Percentiles rank a stretch among this genome's conserved stretches.
phyloP scores from a whole-genome alignment of 345 rosid species.

The Microthlaspi erraticum region DNA sequence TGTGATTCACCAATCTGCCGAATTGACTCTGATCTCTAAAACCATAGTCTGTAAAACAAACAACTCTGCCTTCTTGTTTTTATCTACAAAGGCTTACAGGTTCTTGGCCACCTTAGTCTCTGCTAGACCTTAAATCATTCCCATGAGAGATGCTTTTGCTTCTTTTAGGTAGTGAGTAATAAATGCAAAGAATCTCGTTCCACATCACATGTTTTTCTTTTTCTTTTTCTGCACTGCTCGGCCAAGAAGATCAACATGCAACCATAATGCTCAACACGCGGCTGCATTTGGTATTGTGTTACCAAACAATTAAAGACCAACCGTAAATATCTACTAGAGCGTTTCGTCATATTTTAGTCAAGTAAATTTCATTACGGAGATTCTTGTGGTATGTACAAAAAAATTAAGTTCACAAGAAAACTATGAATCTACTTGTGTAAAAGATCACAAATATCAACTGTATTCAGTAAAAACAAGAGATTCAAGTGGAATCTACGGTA shows the following conservation, averaged over 20 bases:
- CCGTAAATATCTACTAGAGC: neutral
- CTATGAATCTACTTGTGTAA: slow-evolving; percentile 4
- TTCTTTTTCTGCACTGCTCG: slow-evolving; percentile 18
- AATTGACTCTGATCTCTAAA: neutral
- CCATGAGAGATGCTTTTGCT: slow-evolving; percentile 1
- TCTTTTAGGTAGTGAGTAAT: neutral
- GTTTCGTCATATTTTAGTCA: neutral
- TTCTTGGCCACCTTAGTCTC: neutral
- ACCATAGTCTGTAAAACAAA: neutral
- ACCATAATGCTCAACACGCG: slow-evolving; percentile 50
- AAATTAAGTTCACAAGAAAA: neutral
- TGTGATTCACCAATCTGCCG: neutral
- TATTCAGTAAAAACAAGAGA: neutral
- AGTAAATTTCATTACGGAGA: neutral
- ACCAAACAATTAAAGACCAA: too few relatives aligned
- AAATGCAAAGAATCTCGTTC: slow-evolving; percentile 20
- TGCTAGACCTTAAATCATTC: neutral
- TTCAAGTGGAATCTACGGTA: slow-evolving; percentile 52
- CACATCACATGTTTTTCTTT: neutral
- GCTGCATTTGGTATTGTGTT: neutral
- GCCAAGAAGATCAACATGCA: slow-evolving; percentile 52
- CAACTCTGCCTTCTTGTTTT: neutral
- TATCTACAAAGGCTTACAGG: neutral
- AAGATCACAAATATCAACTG: slow-evolving; percentile 3
- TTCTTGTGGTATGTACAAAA: slow-evolving; percentile 26